Conservation (phyloP, 305 asterid genomes). For the Stenogyne calaminthoides region DNA sequence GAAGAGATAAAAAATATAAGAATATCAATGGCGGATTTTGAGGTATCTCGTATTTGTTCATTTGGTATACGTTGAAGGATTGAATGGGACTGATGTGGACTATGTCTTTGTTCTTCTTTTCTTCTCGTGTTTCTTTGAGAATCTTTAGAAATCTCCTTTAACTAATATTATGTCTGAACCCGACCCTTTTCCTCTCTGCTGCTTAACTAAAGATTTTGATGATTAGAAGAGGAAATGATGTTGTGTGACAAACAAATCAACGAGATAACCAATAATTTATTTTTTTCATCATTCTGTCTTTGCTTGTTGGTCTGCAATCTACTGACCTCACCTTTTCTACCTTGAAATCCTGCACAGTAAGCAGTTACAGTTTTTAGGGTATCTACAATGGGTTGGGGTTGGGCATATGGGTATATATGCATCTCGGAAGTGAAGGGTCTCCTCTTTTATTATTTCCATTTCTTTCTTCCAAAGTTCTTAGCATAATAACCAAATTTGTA, state of each 20-base stretch:
- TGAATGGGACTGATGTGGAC: neutral
- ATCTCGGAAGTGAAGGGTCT: neutral
- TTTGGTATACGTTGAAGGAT: conserved; percentile 1
- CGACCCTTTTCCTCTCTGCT: neutral
- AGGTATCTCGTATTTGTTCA: conserved; percentile 41
- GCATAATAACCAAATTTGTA: neutral
- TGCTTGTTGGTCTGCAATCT: neutral
- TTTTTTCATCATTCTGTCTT: conserved; percentile 3
- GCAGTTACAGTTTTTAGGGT: neutral
- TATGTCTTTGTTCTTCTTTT: neutral
- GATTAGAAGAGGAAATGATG: neutral
- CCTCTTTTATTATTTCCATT: neutral
- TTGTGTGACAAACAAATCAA: neutral
- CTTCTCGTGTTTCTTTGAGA: neutral
- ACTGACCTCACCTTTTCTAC: neutral
- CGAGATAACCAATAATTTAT: neutral
- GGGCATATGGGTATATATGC: neutral
- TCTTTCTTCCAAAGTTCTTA: neutral
- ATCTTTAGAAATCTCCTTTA: neutral
- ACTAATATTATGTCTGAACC: neutral
- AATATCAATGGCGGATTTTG: conserved; percentile 83
- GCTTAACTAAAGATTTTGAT: neutral
- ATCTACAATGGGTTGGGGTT: neutral
- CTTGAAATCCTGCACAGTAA: neutral
- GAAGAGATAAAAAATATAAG: conserved; percentile 63